Conservation (phyloP, 805 yeast species). For the Suhomyces tanzawaensis region DNA sequence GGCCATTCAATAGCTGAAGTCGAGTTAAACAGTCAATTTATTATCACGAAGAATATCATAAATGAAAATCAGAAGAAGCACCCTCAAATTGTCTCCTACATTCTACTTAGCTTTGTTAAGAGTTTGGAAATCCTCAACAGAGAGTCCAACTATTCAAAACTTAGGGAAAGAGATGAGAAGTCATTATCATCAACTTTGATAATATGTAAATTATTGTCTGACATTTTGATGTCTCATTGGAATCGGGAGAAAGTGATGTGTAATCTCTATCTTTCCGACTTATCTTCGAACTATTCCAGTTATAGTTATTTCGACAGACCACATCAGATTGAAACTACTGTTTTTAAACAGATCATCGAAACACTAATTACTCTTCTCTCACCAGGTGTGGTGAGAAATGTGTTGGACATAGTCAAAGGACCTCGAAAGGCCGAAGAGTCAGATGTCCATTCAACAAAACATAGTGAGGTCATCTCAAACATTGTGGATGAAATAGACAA, state of each 20-base stretch:
- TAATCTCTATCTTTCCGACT: conserved; percentile 11
- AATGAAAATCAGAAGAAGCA: conserved; percentile 14
- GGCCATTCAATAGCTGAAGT: conserved; percentile 40
- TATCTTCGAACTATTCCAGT: conserved; percentile 20
- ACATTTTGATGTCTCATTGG: conserved; percentile 31
- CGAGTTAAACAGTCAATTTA: conserved; percentile 40
- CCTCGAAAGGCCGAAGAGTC: neutral
- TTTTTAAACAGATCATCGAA: conserved; percentile 23
- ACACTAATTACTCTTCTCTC: conserved; percentile 30
- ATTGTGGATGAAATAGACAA: conserved; percentile 31
- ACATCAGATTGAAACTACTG: conserved; percentile 17
- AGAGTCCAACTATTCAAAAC: conserved; percentile 19
- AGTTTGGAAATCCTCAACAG: conserved; percentile 23
- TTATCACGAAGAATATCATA: conserved; percentile 30
- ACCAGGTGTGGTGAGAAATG: conserved; percentile 26
- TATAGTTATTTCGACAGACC: conserved; percentile 32
- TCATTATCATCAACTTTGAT: conserved; percentile 31
- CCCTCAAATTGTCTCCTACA: conserved; percentile 18
- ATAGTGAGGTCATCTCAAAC: neutral
- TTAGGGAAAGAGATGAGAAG: conserved; percentile 30
- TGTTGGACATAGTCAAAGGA: conserved; percentile 22
- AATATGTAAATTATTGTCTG: conserved; percentile 29
- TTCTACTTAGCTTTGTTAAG: conserved; percentile 21
- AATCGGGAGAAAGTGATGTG: conserved; percentile 15
- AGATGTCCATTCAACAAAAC: neutral